These are phyloP conservation scores for Echites panduratus DNA, from an alignment of 257 asterid species.

Conservation along the genomic window DNA sequence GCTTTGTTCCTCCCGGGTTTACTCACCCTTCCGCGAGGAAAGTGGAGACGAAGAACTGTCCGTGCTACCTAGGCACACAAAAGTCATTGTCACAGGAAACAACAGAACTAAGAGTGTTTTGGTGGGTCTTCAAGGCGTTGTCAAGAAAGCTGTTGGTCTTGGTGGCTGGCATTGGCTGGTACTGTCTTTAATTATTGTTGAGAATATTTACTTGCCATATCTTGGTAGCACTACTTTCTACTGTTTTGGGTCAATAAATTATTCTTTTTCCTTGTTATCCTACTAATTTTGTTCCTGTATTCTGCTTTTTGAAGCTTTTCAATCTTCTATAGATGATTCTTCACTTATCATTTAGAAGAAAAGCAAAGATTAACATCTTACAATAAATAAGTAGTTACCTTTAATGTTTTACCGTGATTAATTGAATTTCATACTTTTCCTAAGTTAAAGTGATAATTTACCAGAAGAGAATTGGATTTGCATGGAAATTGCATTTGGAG, in stretches of 20 bases:
- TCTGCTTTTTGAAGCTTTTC: not conserved
- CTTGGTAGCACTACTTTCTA: not conserved
- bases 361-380: no score
- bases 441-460: not conserved
- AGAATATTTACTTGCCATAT: not conserved
- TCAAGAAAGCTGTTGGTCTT: conserved; percentile 98
- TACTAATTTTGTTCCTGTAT: not conserved
- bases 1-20: conserved; percentile 60
- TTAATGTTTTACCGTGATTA: not conserved
- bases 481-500: not conserved
- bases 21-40: conserved; percentile 73
- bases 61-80: conserved; percentile 95
- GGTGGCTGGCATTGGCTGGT: conserved; percentile 99
- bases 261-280: no score
- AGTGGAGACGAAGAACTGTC: conserved; percentile 90
- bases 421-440: not conserved
- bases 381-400: not conserved
- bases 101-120: conserved; percentile 91
- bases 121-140: conserved; percentile 96
- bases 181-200: conserved; percentile 17
- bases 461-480: not conserved
- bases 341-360: not conserved
- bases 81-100: conserved; percentile 92
- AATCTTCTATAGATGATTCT: not conserved
- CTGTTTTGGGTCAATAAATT: not conserved